Evolutionary conservation across 495 filamentous ascomycete genomes (phyloP).

Genomic region (Lophiotrema nucula): DNA sequence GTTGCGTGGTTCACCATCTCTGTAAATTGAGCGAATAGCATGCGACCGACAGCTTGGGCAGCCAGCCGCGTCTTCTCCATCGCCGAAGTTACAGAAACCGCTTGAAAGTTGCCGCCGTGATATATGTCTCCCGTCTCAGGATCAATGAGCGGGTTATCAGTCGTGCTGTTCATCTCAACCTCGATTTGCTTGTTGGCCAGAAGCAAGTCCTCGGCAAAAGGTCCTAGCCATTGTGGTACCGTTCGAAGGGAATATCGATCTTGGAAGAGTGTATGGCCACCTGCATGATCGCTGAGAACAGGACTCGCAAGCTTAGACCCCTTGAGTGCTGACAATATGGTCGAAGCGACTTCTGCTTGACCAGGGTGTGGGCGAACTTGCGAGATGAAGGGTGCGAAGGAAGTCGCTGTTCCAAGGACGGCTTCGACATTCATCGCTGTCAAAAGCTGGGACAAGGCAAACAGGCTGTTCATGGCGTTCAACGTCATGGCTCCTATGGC

Average conservation of each 20-base stretch:
- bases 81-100: slow-evolving; percentile 23
- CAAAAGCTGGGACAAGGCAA: slow-evolving; percentile 58
- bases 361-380: slow-evolving; percentile 58
- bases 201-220: slow-evolving; percentile 31
- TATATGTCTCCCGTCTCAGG: slow-evolving; percentile 5
- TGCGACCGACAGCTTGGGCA: slow-evolving; percentile 22
- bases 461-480: slow-evolving; percentile 58
- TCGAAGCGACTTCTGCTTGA: slow-evolving; percentile 58
- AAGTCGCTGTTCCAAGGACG: slow-evolving; percentile 52
- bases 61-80: slow-evolving; percentile 33
- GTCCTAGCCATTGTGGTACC: slow-evolving; percentile 35
- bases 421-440: slow-evolving; percentile 53
- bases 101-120: slow-evolving; percentile 38
- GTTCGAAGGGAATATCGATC: slow-evolving; percentile 36
- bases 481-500: slow-evolving; percentile 55
- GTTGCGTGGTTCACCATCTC: slow-evolving; percentile 33
- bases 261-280: slow-evolving; percentile 14
- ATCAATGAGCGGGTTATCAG: slow-evolving; percentile 37
- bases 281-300: background rate
- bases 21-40: slow-evolving; percentile 32
- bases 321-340: slow-evolving; percentile 53
- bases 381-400: slow-evolving; percentile 61
- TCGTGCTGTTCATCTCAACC: slow-evolving; percentile 29
- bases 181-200: slow-evolving; percentile 28
- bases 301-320: slow-evolving; percentile 19